phyloP scores from a whole-genome alignment of 148 eudicot genomes.

The Heliosperma pusillum region DNA sequence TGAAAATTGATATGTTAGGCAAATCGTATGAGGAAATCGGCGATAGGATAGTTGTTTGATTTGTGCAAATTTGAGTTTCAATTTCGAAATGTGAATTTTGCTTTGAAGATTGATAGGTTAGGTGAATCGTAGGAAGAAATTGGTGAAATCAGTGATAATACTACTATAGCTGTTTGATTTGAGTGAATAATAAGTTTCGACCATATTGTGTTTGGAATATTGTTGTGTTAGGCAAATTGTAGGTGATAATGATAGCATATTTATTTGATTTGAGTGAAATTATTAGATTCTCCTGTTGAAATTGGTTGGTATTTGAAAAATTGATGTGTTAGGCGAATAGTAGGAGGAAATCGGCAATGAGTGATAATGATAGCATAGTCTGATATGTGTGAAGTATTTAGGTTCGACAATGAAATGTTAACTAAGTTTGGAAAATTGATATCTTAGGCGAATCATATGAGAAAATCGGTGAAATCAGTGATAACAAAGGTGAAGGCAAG shows the following conservation, averaged over 20 bases:
- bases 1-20: neutral
- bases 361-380: neutral
- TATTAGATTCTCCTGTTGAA: neutral
- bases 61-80: neutral
- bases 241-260: neutral
- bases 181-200: too few species aligned
- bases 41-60: neutral
- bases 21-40: neutral
- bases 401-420: neutral
- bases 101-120: neutral
- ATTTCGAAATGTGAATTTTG: neutral
- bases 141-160: too few species aligned
- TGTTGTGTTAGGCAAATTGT: too few species aligned
- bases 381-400: neutral
- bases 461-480: conserved; percentile 82
- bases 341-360: neutral
- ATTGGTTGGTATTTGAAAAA: neutral
- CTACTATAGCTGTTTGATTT: neutral
- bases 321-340: neutral
- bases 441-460: conserved; percentile 85
- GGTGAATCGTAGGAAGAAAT: neutral
- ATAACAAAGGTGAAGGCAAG: conserved; percentile 92
- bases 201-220: too few species aligned
- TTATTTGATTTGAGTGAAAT: too few species aligned
- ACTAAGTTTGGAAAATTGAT: neutral